Conservation (phyloP, 176 grass and related monocot genomes). For the Leersia perrieri region DNA sequence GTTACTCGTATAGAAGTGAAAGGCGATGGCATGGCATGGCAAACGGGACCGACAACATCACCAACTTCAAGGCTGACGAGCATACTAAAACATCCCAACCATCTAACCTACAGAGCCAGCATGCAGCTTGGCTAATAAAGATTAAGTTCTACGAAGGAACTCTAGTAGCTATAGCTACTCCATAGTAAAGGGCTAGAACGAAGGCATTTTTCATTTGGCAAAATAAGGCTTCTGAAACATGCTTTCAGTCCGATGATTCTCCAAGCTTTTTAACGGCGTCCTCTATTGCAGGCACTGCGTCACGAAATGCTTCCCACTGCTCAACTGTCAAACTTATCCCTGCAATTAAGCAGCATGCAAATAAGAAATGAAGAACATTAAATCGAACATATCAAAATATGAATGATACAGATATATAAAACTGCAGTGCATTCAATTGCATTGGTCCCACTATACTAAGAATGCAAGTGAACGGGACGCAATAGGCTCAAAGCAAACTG, state of each 20-base stretch:
- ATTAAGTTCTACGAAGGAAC: slow-evolving; percentile 1
- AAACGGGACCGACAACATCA: not conserved
- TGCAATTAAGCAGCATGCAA: slow-evolving; percentile 23
- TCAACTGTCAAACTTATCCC: slow-evolving; percentile 79
- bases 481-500: not conserved
- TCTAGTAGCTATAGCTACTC: not conserved
- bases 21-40: too few species aligned
- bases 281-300: slow-evolving; percentile 66
- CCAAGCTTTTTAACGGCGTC: slow-evolving; percentile 72
- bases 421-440: not conserved
- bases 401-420: not conserved
- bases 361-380: not conserved
- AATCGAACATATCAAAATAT: not conserved
- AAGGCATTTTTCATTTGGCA: not conserved
- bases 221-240: slow-evolving; percentile 13
- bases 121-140: not conserved
- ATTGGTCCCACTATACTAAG: not conserved
- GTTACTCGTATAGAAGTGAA: not conserved
- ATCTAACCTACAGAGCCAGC: slow-evolving; percentile 12
- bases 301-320: slow-evolving; percentile 80
- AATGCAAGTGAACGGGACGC: not conserved
- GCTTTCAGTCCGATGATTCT: slow-evolving; percentile 49
- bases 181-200: not conserved
- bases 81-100: not conserved
- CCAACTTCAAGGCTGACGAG: not conserved